Evolutionary conservation across 108 stramenopile genomes (phyloP), one percentile per base, ranked within the genome.

Genomic region (Cyclotella baltica): DNA sequence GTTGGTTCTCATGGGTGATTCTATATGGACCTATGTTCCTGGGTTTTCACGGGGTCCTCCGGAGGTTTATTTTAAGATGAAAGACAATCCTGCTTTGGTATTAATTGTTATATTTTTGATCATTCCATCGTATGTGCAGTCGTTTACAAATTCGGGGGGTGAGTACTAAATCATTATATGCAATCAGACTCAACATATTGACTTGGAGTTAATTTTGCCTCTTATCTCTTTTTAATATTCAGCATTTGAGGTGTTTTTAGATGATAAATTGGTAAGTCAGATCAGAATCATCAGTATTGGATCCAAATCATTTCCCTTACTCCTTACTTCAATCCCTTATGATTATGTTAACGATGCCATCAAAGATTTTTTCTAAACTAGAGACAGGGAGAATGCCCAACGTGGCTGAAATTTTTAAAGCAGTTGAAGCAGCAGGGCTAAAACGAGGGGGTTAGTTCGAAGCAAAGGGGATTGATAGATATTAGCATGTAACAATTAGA

Each of bases 351-450:
- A 69, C 19, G 31, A 35, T 36, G 28, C 19, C 65, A 51, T 48
- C 4, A 22, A 35, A 82, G 81, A 82, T 82, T 34, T 82, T 43
- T 82, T 82, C 81, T 2, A 82, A 82, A 46, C 66, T 82, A 27
- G 74, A 82, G 55, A 75, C 70, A 11, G 81, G 81, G 22, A 75
- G 74, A 64, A 82, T 82, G 81, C 81, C 81, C 3, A 75, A 65
- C 62, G 62, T 82, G 22, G 73, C 53, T 18, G 81, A 82, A 47
- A 65, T 82, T 35, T 18, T 82, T 4, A 20, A 38, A 56, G 73
- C 81, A 20, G 31, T 82, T 33, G 81, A 82, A 71, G 51, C 55
- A 35, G 69, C 73, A 33, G 81, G 81, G 15, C 23, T 81, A 30
- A 48, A 70, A 13, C 74, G 80, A 63, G 68, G 80, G 34, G 37